Percentiles rank a stretch among this genome's conserved stretches.
phyloP scores from a whole-genome alignment of 495 filamentous ascomycete species.

The Xylaria intraflava region DNA sequence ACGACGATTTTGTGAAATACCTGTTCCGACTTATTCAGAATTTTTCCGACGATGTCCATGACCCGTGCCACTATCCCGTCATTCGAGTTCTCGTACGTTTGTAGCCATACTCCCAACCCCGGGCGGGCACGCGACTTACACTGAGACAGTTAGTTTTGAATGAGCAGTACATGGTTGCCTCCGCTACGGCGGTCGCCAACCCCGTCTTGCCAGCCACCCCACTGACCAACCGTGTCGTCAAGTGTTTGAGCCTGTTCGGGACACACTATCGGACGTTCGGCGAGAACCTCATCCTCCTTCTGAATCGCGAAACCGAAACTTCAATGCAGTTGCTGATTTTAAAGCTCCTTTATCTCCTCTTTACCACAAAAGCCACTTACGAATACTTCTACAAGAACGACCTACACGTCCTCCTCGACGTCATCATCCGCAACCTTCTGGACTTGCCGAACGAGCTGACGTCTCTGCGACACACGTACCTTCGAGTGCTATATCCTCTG shows the following conservation, averaged over 20 bases:
- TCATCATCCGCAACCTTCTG: conserved; percentile 90
- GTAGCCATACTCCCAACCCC: background rate
- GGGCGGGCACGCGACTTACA: conserved; percentile 10
- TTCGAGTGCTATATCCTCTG: conserved; percentile 89
- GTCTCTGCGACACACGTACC: conserved; percentile 87
- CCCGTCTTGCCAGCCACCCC: conserved; percentile 39
- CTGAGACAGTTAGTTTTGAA: conserved; percentile 76
- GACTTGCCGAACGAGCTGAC: conserved; percentile 79
- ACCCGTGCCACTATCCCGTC: conserved; percentile 94
- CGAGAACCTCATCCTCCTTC: conserved; percentile 91
- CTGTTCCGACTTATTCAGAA: conserved; percentile 86
- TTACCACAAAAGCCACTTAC: conserved; percentile 82
- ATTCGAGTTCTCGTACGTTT: conserved; percentile 78
- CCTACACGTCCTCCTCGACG: conserved; percentile 86
- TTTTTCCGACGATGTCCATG: conserved; percentile 79
- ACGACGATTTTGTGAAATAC: conserved; percentile 77
- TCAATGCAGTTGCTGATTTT: conserved; percentile 89
- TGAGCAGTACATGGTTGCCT: conserved; percentile 92
- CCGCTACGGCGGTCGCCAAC: conserved; percentile 50
- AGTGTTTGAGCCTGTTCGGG: conserved; percentile 73
- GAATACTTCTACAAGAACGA: conserved; percentile 99
- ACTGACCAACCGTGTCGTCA: conserved; percentile 92
- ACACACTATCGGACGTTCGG: conserved; percentile 86
- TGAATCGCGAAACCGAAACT: conserved; percentile 93
- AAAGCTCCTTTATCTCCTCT: conserved; percentile 90